A percentile compares a stretch with the other conserved stretches of the same genome.
Conservation (phyloP, 768 basidiomycete species). For the Tulasnella sp. region DNA sequence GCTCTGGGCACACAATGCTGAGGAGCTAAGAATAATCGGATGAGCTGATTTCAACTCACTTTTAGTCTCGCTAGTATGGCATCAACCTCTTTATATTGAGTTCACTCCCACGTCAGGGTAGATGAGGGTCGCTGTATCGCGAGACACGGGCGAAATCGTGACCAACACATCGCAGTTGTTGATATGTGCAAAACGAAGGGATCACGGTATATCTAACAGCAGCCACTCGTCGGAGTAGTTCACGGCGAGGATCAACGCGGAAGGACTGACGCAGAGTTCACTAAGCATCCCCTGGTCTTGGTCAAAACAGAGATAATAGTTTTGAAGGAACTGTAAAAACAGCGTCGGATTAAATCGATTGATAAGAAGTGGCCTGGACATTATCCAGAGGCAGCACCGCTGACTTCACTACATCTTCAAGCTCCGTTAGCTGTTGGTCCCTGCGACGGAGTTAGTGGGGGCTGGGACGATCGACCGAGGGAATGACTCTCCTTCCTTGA, state of each 20-base stretch:
- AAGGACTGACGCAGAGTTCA: conserved; percentile 55
- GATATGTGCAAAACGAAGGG: background rate
- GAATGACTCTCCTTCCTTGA: too few relatives aligned
- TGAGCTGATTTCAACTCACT: conserved; percentile 32
- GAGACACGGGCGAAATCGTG: conserved; percentile 8
- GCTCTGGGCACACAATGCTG: conserved; percentile 31
- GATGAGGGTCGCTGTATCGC: conserved; percentile 54
- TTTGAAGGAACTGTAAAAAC: conserved; percentile 43
- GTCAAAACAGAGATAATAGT: conserved; percentile 78
- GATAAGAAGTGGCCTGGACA: too few relatives aligned
- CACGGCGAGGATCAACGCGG: conserved; percentile 30
- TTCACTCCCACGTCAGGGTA: conserved; percentile 77
- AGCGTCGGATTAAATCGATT: background rate
- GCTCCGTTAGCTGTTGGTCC: conserved; percentile 41
- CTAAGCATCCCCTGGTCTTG: conserved; percentile 41
- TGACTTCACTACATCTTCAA: conserved; percentile 53
- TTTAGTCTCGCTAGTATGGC: conserved; percentile 61
- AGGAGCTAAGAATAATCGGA: background rate
- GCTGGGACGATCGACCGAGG: too few relatives aligned
- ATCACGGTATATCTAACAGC: background rate
- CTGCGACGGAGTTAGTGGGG: too few relatives aligned
- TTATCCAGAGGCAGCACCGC: background rate
- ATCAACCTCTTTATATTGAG: conserved; percentile 40
- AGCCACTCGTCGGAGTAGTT: background rate
- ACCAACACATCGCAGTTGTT: conserved; percentile 17